phyloP scores from a whole-genome alignment of 176 grass and related monocot genomes.

The Carex myosuroides region DNA sequence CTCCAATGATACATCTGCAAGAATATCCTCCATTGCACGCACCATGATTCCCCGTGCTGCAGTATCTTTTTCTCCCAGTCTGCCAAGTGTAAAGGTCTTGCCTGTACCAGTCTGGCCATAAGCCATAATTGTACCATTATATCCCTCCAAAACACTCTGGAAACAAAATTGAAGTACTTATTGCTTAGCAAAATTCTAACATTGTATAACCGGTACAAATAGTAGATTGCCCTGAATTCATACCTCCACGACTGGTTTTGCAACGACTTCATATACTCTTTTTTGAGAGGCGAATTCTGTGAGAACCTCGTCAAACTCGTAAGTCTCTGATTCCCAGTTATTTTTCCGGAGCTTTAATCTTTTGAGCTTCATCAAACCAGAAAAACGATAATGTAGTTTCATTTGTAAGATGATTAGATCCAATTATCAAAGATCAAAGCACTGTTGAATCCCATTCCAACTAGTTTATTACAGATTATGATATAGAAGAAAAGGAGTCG shows the following conservation, averaged over 20 bases:
- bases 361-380: conserved; percentile 64
- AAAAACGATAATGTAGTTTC: conserved; percentile 4
- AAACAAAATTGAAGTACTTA: conserved; percentile 22
- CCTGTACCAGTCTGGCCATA: conserved; percentile 99
- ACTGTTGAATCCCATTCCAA: not conserved
- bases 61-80: conserved; percentile 95
- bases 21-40: conserved; percentile 97
- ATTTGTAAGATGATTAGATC: conserved; percentile 1
- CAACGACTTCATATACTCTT: conserved; percentile 97
- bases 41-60: conserved; percentile 97
- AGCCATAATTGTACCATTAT: conserved; percentile 99
- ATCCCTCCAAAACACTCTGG: conserved; percentile 95
- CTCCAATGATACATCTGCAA: conserved; percentile 67
- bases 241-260: conserved; percentile 99
- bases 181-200: not conserved
- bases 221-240: conserved; percentile 5
- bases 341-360: conserved; percentile 99
- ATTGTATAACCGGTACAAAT: conserved; percentile 14
- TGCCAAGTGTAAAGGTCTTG: conserved; percentile 98
- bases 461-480: not conserved
- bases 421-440: not conserved
- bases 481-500: not conserved
- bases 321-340: conserved; percentile 97
- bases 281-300: conserved; percentile 99
- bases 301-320: conserved; percentile 91